Conservation (phyloP, 2,329 filamentous ascomycete genomes). For the Dichotomopilus funicola region DNA sequence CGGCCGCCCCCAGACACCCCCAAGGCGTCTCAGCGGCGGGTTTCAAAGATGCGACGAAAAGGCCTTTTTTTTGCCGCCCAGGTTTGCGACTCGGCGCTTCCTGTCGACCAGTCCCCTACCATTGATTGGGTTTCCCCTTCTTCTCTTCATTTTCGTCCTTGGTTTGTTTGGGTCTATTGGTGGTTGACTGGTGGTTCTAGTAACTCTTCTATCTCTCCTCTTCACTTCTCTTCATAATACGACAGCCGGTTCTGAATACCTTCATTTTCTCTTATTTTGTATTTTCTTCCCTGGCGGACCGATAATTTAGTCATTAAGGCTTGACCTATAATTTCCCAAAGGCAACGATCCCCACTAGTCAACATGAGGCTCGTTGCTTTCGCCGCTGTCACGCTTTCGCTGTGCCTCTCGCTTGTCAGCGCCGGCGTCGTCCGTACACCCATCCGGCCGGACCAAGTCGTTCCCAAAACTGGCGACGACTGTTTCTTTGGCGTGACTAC, state of each 20-base stretch:
- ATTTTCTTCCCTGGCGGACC: not conserved
- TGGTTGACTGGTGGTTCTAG: too few species aligned
- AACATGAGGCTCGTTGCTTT: slow-evolving; percentile 37
- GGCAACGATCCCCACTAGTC: not conserved
- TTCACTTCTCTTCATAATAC: not conserved
- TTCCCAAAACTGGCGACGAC: slow-evolving; percentile 42
- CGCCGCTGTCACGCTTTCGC: slow-evolving; percentile 35
- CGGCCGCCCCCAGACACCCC: not conserved
- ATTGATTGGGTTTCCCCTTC: slow-evolving; percentile 3
- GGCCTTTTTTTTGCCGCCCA: slow-evolving; percentile 2
- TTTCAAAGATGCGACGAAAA: slow-evolving; percentile 8
- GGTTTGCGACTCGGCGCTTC: slow-evolving; percentile 5
- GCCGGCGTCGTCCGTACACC: slow-evolving; percentile 53
- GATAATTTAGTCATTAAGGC: not conserved
- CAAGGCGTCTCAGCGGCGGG: slow-evolving; percentile 3
- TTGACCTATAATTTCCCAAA: not conserved
- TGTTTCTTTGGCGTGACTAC: slow-evolving; percentile 52
- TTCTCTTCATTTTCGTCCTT: not conserved
- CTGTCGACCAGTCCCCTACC: not conserved
- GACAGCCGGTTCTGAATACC: slow-evolving; percentile 15
- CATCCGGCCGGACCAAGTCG: slow-evolving; percentile 44
- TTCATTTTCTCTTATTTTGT: slow-evolving; percentile 1
- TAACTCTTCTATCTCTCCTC: not conserved
- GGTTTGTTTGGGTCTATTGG: too few species aligned
- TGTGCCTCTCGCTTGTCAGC: slow-evolving; percentile 40